phyloP scores from a whole-genome alignment of 2,329 filamentous ascomycete genomes.

The Penicillium nordicum region DNA sequence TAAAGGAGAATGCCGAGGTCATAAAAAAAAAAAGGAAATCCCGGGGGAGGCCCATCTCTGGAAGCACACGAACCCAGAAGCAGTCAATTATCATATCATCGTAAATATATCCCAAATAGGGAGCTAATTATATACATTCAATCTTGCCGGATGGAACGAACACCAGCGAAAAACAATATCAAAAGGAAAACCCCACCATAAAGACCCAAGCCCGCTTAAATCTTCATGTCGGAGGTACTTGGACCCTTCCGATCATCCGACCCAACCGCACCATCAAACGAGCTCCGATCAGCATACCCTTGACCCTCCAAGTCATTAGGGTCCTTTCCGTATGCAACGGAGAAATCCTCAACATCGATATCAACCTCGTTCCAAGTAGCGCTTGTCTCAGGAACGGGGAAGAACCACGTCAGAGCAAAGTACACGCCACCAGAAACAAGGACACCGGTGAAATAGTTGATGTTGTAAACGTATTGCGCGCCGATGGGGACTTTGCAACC shows the following conservation, averaged over 20 bases:
- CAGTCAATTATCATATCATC: slow-evolving; percentile 11
- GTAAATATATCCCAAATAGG: slow-evolving; percentile 3
- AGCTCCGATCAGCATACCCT: slow-evolving; percentile 6
- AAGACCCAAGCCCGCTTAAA: slow-evolving; percentile 4
- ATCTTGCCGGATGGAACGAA: neutral
- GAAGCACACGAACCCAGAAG: neutral
- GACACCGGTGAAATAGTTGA: slow-evolving; percentile 89
- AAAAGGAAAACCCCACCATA: neutral
- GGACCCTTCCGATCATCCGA: slow-evolving; percentile 22
- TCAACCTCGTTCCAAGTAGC: slow-evolving; percentile 73
- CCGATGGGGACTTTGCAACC: slow-evolving; percentile 69
- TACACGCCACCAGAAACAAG: slow-evolving; percentile 66
- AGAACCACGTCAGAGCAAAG: slow-evolving; percentile 65
- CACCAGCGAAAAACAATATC: neutral
- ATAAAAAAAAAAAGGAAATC: neutral
- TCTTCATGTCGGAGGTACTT: slow-evolving; percentile 13
- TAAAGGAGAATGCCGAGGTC: no score
- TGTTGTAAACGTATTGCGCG: slow-evolving; percentile 79
- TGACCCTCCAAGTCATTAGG: slow-evolving; percentile 27
- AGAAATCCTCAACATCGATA: slow-evolving; percentile 31
- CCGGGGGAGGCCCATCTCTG: neutral
- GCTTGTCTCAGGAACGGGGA: slow-evolving; percentile 70
- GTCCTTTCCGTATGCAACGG: slow-evolving; percentile 33
- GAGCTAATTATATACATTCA: neutral
- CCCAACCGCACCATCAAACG: slow-evolving; percentile 9